phyloP scores from a whole-genome alignment of 352 stramenopile genomes.

The Ochromonadaceae sp. region DNA sequence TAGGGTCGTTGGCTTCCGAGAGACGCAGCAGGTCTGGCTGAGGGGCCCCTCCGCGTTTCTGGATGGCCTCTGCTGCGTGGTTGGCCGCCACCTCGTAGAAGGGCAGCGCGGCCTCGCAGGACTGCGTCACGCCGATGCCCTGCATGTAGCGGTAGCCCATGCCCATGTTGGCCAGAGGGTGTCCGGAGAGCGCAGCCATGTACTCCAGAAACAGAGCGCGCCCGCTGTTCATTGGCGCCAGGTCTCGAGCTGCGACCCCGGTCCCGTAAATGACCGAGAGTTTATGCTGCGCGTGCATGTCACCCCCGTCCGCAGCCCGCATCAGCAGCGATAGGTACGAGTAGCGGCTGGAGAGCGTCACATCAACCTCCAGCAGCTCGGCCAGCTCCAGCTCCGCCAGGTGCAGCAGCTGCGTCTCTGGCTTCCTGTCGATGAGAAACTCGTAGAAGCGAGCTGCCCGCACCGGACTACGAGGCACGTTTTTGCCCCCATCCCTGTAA shows the following conservation, averaged over 20 bases:
- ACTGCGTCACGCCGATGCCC: conserved; percentile 49
- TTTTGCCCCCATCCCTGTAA: too few species aligned
- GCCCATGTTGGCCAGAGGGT: conserved; percentile 47
- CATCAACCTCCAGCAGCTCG: too few species aligned
- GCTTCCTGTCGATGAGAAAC: too few species aligned
- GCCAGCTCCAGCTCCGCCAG: too few species aligned
- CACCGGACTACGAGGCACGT: too few species aligned
- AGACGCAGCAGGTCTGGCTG: conserved; percentile 17
- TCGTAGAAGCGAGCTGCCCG: too few species aligned
- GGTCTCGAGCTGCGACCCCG: not conserved
- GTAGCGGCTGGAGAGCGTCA: too few species aligned
- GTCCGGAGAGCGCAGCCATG: conserved; percentile 51
- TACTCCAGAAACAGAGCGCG: conserved; percentile 54
- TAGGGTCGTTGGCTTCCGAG: not conserved
- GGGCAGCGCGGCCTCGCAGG: conserved; percentile 55
- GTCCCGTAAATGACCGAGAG: not conserved
- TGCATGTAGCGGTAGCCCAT: conserved; percentile 56
- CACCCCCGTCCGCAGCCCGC: not conserved
- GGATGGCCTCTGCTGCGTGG: conserved; percentile 41
- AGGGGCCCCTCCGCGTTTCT: conserved; percentile 36
- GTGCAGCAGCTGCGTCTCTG: too few species aligned
- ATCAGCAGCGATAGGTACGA: too few species aligned
- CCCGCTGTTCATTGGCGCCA: not conserved
- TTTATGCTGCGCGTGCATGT: not conserved
- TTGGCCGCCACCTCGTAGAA: conserved; percentile 71